Percentiles rank a stretch among this genome's conserved stretches.
Conservation (phyloP, 78 protist species). For the Bigelowiella natans region DNA sequence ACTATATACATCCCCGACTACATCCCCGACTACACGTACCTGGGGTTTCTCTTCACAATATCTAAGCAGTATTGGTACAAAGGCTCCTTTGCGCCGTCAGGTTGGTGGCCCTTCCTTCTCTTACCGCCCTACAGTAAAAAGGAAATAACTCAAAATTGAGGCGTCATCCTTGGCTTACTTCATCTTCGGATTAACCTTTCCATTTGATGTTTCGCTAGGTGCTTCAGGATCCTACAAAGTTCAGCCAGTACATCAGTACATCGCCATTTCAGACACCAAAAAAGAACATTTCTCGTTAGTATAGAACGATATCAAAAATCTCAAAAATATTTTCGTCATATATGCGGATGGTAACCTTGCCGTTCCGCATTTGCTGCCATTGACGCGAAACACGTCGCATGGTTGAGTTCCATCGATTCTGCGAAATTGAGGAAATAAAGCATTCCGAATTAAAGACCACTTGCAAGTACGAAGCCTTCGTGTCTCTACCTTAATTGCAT, state of each 20-base stretch:
- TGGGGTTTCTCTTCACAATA: background rate
- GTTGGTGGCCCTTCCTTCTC: background rate
- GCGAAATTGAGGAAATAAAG: background rate
- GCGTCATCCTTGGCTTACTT: background rate
- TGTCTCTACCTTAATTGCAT: slow-evolving; percentile 60
- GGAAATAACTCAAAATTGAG: background rate
- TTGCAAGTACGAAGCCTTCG: no score
- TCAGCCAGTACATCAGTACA: no score
- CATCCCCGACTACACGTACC: no score
- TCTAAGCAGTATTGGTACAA: background rate
- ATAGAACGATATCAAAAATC: no score
- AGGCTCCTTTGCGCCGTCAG: background rate
- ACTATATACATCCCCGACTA: no score
- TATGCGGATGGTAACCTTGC: no score
- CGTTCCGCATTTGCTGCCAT: background rate
- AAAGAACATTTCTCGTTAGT: no score
- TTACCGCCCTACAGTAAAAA: background rate
- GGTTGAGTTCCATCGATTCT: slow-evolving; percentile 11
- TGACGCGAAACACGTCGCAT: background rate
- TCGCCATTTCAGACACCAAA: no score
- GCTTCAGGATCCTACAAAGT: background rate
- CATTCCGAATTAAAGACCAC: background rate
- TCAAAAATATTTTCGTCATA: no score
- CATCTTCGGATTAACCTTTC: background rate
- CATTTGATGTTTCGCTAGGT: background rate